Base-by-base conservation (phyloP, 345 rosid species). In the Pistacia atlantica region DNA sequence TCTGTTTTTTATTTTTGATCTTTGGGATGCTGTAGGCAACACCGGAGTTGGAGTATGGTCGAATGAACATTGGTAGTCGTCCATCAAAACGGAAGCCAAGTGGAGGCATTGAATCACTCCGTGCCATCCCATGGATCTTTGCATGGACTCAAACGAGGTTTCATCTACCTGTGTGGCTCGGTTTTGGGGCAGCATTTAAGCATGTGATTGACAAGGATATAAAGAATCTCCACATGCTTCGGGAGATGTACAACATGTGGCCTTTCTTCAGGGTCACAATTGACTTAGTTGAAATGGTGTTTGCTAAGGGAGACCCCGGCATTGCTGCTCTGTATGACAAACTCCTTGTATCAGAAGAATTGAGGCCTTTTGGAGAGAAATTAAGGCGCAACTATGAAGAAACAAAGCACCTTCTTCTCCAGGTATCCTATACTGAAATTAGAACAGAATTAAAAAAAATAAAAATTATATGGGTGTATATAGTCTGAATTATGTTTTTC, bases 81-180 rank as follows among this genome's bases (percentile, higher is more conserved):
- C 98, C 99, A 70, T 86, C 98, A 0, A 96, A 92, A 77, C 83
- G 98, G 74, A 96, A 93, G 87, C 93, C 97, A 3, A 92, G 97
- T n/a, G 97, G 98, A 73, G 99, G 99, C 42, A 96, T 96, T 8
- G 99, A 93, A 76, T 91, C 97, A 48, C 93, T 96, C n/a, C 93
- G 99, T 61, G 98, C 99, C 14, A 96, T 96, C 78, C 99, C 99
- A 2, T 96, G 99, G 99, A 93, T 96, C 80, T 96, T 96, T 83
- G 99, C 98, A 1, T 96, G 99, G 99, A 93, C 99, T 18, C 98
- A 96, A 81, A 93, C 98, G 4, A 92, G 99, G 82, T 96, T 96
- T 72, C 98, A 93, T 79, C 87, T 96, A 42, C 99, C 98, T 0
- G 97, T 93, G 13, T 93, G 99, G 99, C 97, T 96, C 68, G 99